Base-by-base conservation (phyloP, 345 rosid species). In the Ceriops tagal region DNA sequence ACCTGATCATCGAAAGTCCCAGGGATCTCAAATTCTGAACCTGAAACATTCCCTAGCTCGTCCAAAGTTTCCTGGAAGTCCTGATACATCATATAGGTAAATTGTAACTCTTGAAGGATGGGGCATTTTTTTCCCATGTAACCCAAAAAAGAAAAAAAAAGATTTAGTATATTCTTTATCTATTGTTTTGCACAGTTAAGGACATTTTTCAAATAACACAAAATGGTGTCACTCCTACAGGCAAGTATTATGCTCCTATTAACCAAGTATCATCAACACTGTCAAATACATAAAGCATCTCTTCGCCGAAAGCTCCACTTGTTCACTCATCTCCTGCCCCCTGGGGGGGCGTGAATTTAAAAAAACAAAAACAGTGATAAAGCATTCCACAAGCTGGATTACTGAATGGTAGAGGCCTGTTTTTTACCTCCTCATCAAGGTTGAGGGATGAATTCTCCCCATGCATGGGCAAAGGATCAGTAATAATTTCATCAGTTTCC, bases 1-100 rank as follows among this genome's bases (percentile, higher is more conserved):
- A 79, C 85, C 82, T 84, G 87, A 61, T 81, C 83, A 21, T 84
- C 85, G 63, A 81, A 84, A 75, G 64, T 62, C 30, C 76, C 73
- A 11, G 85, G 83, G 34, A 84, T 81, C 70, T 84, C 87, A 68
- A 84, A 84, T 58, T 81, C 87, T 60, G 85, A 81, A 43, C 83
- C 78, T 1, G 87, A 79, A 65, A 78, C 82, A 66, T 68, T 70
- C 16, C 73, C 83, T 10, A 81, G 79, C 75, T 81, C 87, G 59
- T 81, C 79, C 62, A 84, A 47, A 27, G 87, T 79, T 62, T 75
- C 83, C 81, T 77, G 83, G 68, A 81, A 53, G 32, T 69, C 87
- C 84, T 81, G 72, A 13, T 28, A 66, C 64, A 73, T 11, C 28
- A 65, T 30, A 58, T 20, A 53, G 6, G 53, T 3, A 59, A 68